Conservation (phyloP, 2,329 filamentous ascomycete species). For the Talaromyces albobiverticillius region DNA sequence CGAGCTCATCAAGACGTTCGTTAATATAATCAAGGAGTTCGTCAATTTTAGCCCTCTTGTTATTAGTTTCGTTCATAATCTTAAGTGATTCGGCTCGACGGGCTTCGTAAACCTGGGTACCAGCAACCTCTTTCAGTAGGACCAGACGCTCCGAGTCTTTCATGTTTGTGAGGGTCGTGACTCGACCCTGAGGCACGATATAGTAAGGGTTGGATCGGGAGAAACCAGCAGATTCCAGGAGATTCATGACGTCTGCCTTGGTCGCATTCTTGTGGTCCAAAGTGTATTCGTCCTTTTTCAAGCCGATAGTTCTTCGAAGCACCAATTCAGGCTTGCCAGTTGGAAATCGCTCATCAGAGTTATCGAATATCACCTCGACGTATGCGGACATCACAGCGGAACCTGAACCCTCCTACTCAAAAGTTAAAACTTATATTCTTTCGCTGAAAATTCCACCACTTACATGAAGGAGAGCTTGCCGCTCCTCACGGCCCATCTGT, state of each 20-base stretch:
- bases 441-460: slow-evolving; percentile 17
- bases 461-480: slow-evolving; percentile 86
- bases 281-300: slow-evolving; percentile 98
- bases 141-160: slow-evolving; percentile 89
- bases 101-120: slow-evolving; percentile 94
- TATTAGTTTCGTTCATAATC: slow-evolving; percentile 95
- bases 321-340: slow-evolving; percentile 89
- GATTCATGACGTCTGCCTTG: slow-evolving; percentile 89
- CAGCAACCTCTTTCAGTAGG: slow-evolving; percentile 94
- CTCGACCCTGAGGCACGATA: slow-evolving; percentile 95
- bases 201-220: slow-evolving; percentile 98
- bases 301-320: slow-evolving; percentile 86
- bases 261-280: slow-evolving; percentile 95
- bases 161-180: slow-evolving; percentile 97
- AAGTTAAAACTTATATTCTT: slow-evolving; percentile 10
- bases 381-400: slow-evolving; percentile 99
- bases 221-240: slow-evolving; percentile 93
- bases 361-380: slow-evolving; percentile 98
- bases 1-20: slow-evolving; percentile 80
- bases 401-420: slow-evolving; percentile 75
- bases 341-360: slow-evolving; percentile 90
- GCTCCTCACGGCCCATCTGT: slow-evolving; percentile 92
- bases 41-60: slow-evolving; percentile 92
- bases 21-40: slow-evolving; percentile 89
- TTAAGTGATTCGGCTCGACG: slow-evolving; percentile 87